These are phyloP conservation scores for Aspergillus pseudotamarii DNA, from an alignment of 2,329 filamentous ascomycete species.

Conservation along the genomic window DNA sequence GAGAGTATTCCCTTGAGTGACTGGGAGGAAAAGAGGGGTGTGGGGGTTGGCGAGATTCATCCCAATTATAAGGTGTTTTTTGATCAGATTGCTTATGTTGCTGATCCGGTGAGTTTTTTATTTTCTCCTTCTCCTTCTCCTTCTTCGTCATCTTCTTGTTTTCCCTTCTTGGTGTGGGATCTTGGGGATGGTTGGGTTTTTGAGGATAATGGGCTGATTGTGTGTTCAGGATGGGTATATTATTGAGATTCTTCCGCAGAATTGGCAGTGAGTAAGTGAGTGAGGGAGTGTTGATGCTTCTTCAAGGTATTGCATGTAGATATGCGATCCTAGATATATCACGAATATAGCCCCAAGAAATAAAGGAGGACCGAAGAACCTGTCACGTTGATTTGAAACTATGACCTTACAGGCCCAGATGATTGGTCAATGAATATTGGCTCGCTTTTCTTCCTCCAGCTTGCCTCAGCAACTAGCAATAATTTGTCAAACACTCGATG, in stretches of 20 bases:
- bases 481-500: no score
- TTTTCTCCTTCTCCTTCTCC: not conserved
- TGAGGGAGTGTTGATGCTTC: not conserved
- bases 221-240: constrained; percentile 36
- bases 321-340: not conserved
- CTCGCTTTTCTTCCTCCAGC: not conserved
- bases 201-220: not conserved
- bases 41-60: constrained; percentile 38
- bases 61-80: constrained; percentile 37
- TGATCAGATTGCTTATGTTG: constrained; percentile 42
- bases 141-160: not conserved
- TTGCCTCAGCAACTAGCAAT: not conserved
- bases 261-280: not conserved
- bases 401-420: not conserved
- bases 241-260: constrained; percentile 37
- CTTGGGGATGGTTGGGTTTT: not conserved
- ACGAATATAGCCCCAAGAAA: not conserved
- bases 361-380: not conserved
- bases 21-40: constrained; percentile 38
- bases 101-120: constrained; percentile 38
- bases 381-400: not conserved
- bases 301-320: not conserved
- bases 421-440: not conserved
- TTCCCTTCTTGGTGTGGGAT: not conserved
- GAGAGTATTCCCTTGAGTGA: constrained; percentile 35